Conservation (phyloP, 805 yeast genomes). For the Cyberlindnera euphorbiiphila region DNA sequence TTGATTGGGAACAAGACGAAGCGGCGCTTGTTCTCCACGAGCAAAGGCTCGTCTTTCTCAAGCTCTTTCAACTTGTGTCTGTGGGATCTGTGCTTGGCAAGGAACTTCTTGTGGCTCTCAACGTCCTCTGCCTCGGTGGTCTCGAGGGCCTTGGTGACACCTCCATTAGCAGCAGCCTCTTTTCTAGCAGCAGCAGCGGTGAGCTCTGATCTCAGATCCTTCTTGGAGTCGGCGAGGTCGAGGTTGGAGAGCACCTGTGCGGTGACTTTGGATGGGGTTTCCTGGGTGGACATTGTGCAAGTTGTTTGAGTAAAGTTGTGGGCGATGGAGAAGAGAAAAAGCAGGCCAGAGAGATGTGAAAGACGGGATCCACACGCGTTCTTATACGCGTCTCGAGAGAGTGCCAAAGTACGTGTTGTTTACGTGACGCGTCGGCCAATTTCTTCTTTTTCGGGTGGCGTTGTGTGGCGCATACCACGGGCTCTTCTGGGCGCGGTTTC, state of each 20-base stretch:
- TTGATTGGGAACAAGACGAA: constrained; percentile 94
- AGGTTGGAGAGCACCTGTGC: constrained; percentile 53
- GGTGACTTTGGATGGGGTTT: constrained; percentile 69
- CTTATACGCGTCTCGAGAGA: no score
- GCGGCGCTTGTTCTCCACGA: constrained; percentile 79
- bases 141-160: constrained; percentile 16
- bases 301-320: neutral
- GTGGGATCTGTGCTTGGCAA: constrained; percentile 60
- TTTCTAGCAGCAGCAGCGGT: constrained; percentile 38
- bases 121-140: constrained; percentile 24
- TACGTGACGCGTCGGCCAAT: no score
- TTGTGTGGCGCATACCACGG: neutral
- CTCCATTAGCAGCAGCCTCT: constrained; percentile 25
- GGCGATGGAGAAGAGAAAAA: no score
- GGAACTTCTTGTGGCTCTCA: constrained; percentile 50
- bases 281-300: constrained; percentile 39
- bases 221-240: constrained; percentile 42
- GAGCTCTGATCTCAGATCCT: constrained; percentile 41
- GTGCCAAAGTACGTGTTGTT: no score
- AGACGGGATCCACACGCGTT: no score
- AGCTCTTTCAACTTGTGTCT: constrained; percentile 68
- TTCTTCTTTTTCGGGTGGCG: no score
- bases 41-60: constrained; percentile 87
- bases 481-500: no score
- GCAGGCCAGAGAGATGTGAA: no score